Evolutionary conservation across 176 grass and related monocot species (phyloP).

Genomic region (Eremochloa ophiuroides): DNA sequence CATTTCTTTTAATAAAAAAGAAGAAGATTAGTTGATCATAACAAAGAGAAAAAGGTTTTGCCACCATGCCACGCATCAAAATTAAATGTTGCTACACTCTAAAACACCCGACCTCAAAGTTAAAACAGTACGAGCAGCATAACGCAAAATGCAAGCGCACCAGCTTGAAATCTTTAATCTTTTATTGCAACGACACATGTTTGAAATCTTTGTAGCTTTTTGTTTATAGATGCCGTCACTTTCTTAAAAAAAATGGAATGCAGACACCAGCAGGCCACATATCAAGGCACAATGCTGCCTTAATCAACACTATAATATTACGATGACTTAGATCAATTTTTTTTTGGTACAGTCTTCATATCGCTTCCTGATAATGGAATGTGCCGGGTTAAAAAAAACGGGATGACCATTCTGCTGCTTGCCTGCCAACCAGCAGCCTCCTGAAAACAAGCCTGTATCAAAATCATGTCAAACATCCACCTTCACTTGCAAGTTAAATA

Average conservation of each 20-base stretch:
- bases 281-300: conserved; percentile 2
- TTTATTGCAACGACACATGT: not conserved
- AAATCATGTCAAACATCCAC: not conserved
- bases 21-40: not conserved
- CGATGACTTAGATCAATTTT: not conserved
- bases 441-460: conserved; percentile 26
- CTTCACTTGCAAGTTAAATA: conserved; percentile 21
- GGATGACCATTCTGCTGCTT: conserved; percentile 15
- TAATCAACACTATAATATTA: not conserved
- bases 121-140: not conserved
- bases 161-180: not conserved
- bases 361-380: not conserved
- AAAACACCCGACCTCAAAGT: not conserved
- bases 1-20: not conserved
- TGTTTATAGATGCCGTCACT: not conserved
- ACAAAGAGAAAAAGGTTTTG: not conserved
- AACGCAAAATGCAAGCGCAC: not conserved
- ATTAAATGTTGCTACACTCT: not conserved
- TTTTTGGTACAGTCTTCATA: not conserved
- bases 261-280: not conserved
- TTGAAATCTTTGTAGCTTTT: not conserved
- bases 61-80: conserved; percentile 7
- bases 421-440: conserved; percentile 35
- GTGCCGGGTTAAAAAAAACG: not conserved
- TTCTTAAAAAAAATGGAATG: not conserved